Base-by-base conservation (phyloP, 2,329 filamentous ascomycete species). In the Juglanconis sp. region DNA sequence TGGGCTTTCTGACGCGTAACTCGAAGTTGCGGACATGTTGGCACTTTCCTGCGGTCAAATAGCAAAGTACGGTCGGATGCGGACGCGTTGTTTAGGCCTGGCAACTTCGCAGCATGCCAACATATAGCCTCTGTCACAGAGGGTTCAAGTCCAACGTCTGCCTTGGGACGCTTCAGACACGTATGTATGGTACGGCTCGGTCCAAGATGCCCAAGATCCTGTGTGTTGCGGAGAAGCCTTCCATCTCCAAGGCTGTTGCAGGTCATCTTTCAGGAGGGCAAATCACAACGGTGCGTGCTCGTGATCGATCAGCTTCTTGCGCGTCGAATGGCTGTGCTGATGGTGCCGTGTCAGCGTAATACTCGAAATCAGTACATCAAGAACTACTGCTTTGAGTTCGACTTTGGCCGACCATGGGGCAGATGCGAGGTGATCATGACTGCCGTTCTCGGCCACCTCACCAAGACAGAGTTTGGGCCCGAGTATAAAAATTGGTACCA, bases 161-260 rank as follows among this genome's bases (percentile, higher is more conserved):
- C 31, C 8, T 42, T 40, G 32, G 31, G 6, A 24, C 13, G 13
- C 13, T 48, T 2, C 53, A 50, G 35, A 46, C 9, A 31, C 49
- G 64, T 32, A 30, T 35, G 9, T 63, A 57, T 56, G 36, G 50
- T 38, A 57, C 59, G 8, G 31, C 55, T 42, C 50, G 51, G 10
- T 68, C 69, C 64, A 72, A 64, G 56, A 81, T 77, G 72, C 84
- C 84, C 75, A 82, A 72, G 68, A 77, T 84, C 44, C 72, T 84
- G 11, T 84, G 81, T 65, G 81, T 84, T 67, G 81, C 82, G 47
- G 82, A 84, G 67, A 84, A 99, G 81, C 92, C 92, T 40, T 96
- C 94, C 47, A 97, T 99, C 64, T 92, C 95, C 60, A 97, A 95
- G 76, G 92, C 94, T 42, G 94, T 99, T 53, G 91, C 95, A 44